Evolutionary conservation across 371 early-diverging fungal species (phyloP).

Genomic region (Mucor racemosus): DNA sequence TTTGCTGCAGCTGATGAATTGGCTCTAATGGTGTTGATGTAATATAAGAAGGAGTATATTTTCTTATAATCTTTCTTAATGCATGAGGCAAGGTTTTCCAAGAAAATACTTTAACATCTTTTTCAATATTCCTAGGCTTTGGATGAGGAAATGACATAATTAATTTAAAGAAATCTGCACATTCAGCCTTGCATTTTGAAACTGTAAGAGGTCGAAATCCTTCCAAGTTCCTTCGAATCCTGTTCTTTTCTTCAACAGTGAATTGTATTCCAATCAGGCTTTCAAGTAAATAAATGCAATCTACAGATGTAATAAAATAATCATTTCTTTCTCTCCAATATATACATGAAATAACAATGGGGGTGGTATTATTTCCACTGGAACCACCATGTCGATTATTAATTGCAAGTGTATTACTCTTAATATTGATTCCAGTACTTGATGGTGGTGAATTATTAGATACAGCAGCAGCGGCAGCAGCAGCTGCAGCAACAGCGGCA

Average conservation of each 20-base stretch:
- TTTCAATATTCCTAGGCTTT: constrained; percentile 86
- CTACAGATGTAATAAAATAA: constrained; percentile 81
- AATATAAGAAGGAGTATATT: constrained; percentile 55
- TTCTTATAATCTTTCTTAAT: constrained; percentile 71
- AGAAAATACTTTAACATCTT: constrained; percentile 29
- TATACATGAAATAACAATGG: constrained; percentile 47
- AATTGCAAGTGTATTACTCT: neutral
- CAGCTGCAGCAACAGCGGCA: constrained; percentile 12
- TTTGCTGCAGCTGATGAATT: constrained; percentile 7
- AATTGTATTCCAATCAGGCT: constrained; percentile 72
- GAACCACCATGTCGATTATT: neutral
- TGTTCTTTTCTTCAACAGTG: constrained; percentile 83
- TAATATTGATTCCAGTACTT: neutral
- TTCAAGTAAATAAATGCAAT: constrained; percentile 76
- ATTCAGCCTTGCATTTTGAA: constrained; percentile 72
- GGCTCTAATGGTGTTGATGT: constrained; percentile 24
- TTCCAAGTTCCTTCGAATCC: constrained; percentile 83
- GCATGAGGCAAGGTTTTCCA: constrained; percentile 71
- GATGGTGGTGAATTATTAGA: neutral
- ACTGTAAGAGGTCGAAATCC: constrained; percentile 80
- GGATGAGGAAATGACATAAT: constrained; percentile 85
- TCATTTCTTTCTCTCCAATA: constrained; percentile 76
- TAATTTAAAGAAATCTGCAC: constrained; percentile 73
- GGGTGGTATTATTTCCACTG: neutral
- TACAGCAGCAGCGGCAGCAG: constrained; percentile 12